Evolutionary conservation across 2,329 filamentous ascomycete species (phyloP).

Genomic region (Fusarium neocosmosporiellum): DNA sequence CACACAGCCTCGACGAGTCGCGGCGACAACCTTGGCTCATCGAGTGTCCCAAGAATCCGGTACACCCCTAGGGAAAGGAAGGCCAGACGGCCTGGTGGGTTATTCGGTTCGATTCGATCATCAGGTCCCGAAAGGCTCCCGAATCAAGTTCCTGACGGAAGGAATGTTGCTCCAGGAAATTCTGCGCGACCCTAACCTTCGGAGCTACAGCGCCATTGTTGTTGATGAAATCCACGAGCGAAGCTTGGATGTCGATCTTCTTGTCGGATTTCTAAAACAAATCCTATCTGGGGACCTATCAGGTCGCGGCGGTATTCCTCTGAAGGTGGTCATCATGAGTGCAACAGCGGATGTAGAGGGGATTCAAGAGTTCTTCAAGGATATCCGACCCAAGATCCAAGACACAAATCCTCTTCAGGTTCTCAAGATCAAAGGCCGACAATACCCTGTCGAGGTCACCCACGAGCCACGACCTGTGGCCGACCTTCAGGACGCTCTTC

Average conservation of each 20-base stretch:
- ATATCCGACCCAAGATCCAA: slow-evolving; percentile 30
- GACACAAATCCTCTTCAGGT: slow-evolving; percentile 50
- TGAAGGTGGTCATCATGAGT: slow-evolving; percentile 97
- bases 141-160: slow-evolving; percentile 94
- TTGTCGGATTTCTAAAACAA: slow-evolving; percentile 88
- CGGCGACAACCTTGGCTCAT: slow-evolving; percentile 88
- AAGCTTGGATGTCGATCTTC: slow-evolving; percentile 91
- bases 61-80: slow-evolving; percentile 59
- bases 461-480: slow-evolving; percentile 80
- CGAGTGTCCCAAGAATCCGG: slow-evolving; percentile 84
- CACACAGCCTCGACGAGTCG: slow-evolving; percentile 93
- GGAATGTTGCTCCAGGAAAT: slow-evolving; percentile 97
- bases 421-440: slow-evolving; percentile 83
- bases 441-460: slow-evolving; percentile 83
- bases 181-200: slow-evolving; percentile 82
- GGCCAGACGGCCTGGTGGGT: slow-evolving; percentile 71
- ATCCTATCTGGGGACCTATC: slow-evolving; percentile 72
- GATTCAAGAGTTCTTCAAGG: slow-evolving; percentile 79
- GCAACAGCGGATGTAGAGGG: slow-evolving; percentile 90
- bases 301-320: slow-evolving; percentile 75
- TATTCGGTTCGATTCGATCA: slow-evolving; percentile 97
- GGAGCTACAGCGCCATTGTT: slow-evolving; percentile 87
- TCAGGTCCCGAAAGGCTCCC: slow-evolving; percentile 81
- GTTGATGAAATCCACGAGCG: slow-evolving; percentile 98
- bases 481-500: slow-evolving; percentile 83